Percentiles rank a stretch among this genome's conserved stretches.
phyloP scores from a whole-genome alignment of 345 rosid genomes.

The Eucalyptus brandiana region DNA sequence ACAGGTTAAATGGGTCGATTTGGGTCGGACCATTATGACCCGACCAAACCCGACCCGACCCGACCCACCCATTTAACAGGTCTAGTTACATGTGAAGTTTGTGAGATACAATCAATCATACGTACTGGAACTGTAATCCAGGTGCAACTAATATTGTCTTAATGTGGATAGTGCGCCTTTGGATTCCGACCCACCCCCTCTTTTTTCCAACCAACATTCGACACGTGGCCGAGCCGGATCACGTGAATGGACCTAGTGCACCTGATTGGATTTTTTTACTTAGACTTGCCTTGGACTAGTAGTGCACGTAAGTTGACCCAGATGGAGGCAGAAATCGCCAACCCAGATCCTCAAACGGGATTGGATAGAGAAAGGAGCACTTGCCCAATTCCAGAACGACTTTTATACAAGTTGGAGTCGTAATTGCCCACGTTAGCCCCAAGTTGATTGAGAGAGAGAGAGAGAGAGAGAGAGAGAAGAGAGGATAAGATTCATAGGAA shows the following conservation, averaged over 20 bases:
- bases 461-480: neutral
- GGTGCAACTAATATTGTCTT: neutral
- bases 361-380: neutral
- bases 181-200: neutral
- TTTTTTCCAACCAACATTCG: neutral
- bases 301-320: neutral
- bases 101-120: rapidly evolving
- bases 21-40: too few species aligned
- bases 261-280: neutral
- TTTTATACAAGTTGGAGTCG: neutral
- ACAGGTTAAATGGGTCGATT: too few species aligned
- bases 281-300: neutral
- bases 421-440: neutral
- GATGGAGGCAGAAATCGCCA: neutral
- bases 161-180: rapidly evolving
- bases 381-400: neutral
- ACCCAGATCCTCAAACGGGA: neutral
- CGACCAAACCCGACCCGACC: too few species aligned
- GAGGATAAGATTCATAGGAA: neutral
- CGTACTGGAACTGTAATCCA: neutral
- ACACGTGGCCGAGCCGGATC: neutral
- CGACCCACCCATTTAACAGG: too few species aligned
- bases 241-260: neutral
- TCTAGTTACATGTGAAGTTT: neutral
- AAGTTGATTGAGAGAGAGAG: neutral